Base-by-base conservation (phyloP, 257 asterid genomes). In the Solanum appendiculatum region DNA sequence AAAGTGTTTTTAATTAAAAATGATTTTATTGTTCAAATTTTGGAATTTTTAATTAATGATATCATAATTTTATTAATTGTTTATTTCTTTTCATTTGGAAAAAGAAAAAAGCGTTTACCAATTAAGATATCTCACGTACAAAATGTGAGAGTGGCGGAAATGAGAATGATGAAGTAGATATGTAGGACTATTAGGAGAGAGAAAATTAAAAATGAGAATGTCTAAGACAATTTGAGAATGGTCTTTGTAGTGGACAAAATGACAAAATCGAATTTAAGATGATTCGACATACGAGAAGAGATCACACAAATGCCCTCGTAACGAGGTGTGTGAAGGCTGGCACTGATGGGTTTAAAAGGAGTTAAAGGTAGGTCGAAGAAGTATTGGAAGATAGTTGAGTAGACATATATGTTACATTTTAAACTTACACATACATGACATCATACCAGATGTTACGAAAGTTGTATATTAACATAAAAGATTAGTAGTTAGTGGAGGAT, bases 81-180 rank as follows among this genome's bases (percentile, higher is more conserved):
- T 66, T 13, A 27, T 5, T 25, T 23, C n/a, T n/a, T 63, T 1
- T 25, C 0, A 0, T 63, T 25, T 25, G 34, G 1, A 25, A 64
- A 64, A 60, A 0, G 69, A 63, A 64, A n/a, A n/a, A n/a, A 4
- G 2, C 9, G 10, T 60, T 60, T 1, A 60, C 2, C 4, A 60
- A 0, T 23, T 60, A 60, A 60, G 29, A 60, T 46, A 46, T 48
- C 21, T 48, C 21, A 15, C 1, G 0, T 48, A 15, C 16, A 48
- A 14, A 8, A 16, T 9, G 7, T 0, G 21, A 51, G 0, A 21
- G 9, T 21, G 1, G 11, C 3, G 4, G 7, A 58, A 8, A 58
- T 9, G 66, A 58, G 27, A 23, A 58, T 23, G 29, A 7, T 0
- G 69, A n/a, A 29, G 0, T 64, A 13, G 1, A 64, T 27, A 11